phyloP scores from a whole-genome alignment of 805 yeast species.

The Helenozyma baotianmanensis region DNA sequence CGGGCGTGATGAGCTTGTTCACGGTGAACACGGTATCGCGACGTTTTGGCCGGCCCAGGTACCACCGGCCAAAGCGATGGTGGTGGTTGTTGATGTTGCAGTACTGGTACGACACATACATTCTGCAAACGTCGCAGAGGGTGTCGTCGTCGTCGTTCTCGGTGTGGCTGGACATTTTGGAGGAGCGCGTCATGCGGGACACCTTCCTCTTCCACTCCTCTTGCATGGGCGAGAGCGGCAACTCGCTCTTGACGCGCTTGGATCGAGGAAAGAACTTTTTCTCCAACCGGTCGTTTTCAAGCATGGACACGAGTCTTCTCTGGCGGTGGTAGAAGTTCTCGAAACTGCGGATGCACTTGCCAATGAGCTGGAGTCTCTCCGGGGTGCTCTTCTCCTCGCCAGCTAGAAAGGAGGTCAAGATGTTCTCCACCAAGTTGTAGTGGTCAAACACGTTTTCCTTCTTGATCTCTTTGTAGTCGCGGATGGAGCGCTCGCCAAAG shows the following conservation, averaged over 20 bases:
- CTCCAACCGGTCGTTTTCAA: slow-evolving; percentile 20
- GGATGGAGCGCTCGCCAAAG: slow-evolving; percentile 45
- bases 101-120: slow-evolving; percentile 46
- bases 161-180: background rate
- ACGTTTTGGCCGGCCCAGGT: slow-evolving; percentile 10
- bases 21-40: slow-evolving; percentile 6
- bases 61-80: slow-evolving; percentile 18
- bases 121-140: slow-evolving; percentile 46
- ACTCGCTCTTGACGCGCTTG: background rate
- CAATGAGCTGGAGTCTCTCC: slow-evolving; percentile 7
- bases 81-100: slow-evolving; percentile 31
- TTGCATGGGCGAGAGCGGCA: no score
- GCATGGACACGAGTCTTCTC: slow-evolving; percentile 11
- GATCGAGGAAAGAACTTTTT: background rate
- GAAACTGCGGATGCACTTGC: slow-evolving; percentile 26
- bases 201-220: no score
- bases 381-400: slow-evolving; percentile 4
- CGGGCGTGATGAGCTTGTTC: slow-evolving; percentile 33
- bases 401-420: slow-evolving; percentile 26
- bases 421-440: slow-evolving; percentile 44
- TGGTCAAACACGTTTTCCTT: slow-evolving; percentile 50
- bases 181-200: no score
- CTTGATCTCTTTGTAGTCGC: slow-evolving; percentile 25
- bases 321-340: slow-evolving; percentile 21
- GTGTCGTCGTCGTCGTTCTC: slow-evolving; percentile 37